phyloP scores from a whole-genome alignment of 257 asterid species.

The Forsythia suspensa region DNA sequence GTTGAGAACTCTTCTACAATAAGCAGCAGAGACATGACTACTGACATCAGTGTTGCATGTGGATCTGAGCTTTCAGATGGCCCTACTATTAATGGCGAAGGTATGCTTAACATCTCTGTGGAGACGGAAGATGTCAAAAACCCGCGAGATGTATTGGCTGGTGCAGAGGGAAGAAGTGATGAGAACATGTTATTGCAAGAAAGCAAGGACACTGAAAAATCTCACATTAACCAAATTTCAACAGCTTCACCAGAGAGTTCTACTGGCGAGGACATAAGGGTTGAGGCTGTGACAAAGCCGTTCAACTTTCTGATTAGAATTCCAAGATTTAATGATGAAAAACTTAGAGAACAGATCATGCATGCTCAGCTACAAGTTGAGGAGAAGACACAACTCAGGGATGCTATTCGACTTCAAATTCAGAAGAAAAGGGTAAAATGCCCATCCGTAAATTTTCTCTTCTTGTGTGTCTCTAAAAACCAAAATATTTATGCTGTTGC shows the following conservation, averaged over 20 bases:
- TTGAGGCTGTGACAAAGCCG: conserved; percentile 41
- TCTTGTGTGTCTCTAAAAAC: neutral
- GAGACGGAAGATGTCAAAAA: conserved; percentile 33
- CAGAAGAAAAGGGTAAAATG: conserved; percentile 23
- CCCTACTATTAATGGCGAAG: conserved; percentile 25
- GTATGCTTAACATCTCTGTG: conserved; percentile 22
- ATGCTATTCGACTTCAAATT: conserved; percentile 64
- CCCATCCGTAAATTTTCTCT: neutral
- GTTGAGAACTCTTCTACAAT: conserved; percentile 26
- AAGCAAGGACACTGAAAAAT: conserved; percentile 33
- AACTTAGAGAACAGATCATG: conserved; percentile 59
- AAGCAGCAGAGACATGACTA: conserved; percentile 29
- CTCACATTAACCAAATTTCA: conserved; percentile 27
- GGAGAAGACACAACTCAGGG: conserved; percentile 78
- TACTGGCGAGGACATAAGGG: conserved; percentile 35
- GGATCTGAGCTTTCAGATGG: conserved; percentile 34
- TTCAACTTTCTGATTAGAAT: conserved; percentile 61
- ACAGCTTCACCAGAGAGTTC: conserved; percentile 47
- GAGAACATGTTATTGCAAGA: conserved; percentile 27
- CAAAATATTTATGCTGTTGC: conserved; percentile 19
- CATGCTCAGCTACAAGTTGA: conserved; percentile 65
- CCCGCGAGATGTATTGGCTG: conserved; percentile 30
- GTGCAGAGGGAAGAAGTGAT: conserved; percentile 21
- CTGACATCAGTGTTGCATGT: conserved; percentile 29
- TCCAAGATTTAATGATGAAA: conserved; percentile 74